Percentiles rank a stretch among this genome's conserved stretches.
Evolutionary conservation across 2,329 filamentous ascomycete species (phyloP).

Genomic region (Phialocephala subalpina): DNA sequence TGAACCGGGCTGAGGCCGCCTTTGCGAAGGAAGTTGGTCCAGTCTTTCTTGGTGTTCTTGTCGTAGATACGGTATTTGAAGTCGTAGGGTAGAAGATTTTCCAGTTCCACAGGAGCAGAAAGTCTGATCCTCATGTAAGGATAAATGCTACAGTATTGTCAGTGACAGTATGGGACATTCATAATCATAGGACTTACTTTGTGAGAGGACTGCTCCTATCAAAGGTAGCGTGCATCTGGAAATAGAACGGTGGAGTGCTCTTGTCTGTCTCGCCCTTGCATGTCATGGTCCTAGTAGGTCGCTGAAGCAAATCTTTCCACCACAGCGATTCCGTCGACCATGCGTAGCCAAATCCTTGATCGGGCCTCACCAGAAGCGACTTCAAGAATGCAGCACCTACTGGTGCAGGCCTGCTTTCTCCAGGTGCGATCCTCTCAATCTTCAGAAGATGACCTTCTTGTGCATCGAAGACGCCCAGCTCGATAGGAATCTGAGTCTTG

Average conservation of each 20-base stretch:
- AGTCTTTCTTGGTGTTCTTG: conserved; percentile 98
- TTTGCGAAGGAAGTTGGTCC: conserved; percentile 97
- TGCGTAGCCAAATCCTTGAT: conserved; percentile 94
- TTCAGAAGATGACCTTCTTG: conserved; percentile 91
- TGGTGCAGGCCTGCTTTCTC: conserved; percentile 87
- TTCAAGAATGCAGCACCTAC: conserved; percentile 93
- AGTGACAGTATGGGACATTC: conserved; percentile 34
- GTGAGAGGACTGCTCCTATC: conserved; percentile 86
- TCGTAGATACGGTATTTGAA: conserved; percentile 99
- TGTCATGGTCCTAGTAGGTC: conserved; percentile 85
- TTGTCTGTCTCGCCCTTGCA: conserved; percentile 88
- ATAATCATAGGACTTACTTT: conserved; percentile 54
- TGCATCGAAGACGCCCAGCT: conserved; percentile 88
- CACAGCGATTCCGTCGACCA: conserved; percentile 92
- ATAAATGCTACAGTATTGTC: conserved; percentile 68
- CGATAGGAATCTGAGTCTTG: conserved; percentile 94
- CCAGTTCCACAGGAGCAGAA: conserved; percentile 90
- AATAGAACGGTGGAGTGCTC: conserved; percentile 85
- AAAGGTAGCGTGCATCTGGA: conserved; percentile 89
- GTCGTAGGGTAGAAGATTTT: conserved; percentile 94
- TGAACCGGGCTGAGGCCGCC: conserved; percentile 97
- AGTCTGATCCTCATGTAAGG: conserved; percentile 94
- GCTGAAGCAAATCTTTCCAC: conserved; percentile 90
- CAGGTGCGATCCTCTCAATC: conserved; percentile 96
- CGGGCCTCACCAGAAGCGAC: conserved; percentile 85